Conservation (phyloP, 441 rosid species). For the Aleurites moluccanus region DNA sequence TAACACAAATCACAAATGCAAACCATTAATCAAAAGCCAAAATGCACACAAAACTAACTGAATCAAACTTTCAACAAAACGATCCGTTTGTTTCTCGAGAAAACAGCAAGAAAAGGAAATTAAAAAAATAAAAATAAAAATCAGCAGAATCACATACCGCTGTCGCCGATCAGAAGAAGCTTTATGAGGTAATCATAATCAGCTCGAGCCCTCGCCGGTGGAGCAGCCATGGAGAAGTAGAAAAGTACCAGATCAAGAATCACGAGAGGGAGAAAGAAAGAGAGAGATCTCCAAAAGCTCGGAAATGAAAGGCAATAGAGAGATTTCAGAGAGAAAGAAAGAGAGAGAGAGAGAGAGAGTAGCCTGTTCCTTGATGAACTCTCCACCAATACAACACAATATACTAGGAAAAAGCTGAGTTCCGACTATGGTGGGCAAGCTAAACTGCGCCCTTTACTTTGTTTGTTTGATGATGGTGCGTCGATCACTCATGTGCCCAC, state of each 20-base stretch:
- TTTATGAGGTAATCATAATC: conserved; percentile 44
- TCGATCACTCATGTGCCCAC: conserved; percentile 24
- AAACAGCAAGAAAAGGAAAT: neutral
- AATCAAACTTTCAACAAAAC: neutral
- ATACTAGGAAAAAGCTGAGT: conserved; percentile 10
- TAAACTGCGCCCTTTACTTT: conserved; percentile 37
- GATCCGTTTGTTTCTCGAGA: neutral
- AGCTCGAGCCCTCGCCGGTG: conserved; percentile 39
- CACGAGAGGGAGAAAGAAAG: neutral
- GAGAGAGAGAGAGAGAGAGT: too few species aligned
- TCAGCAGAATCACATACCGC: conserved; percentile 20
- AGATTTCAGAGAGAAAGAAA: conserved; percentile 26
- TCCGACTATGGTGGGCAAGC: conserved; percentile 33
- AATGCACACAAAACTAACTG: neutral
- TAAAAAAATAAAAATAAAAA: neutral
- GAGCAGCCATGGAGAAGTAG: conserved; percentile 35
- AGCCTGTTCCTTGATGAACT: neutral
- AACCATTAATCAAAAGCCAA: neutral
- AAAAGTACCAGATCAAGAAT: conserved; percentile 9
- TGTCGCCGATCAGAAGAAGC: conserved; percentile 40
- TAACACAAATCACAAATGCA: neutral
- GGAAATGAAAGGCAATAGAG: conserved; percentile 25
- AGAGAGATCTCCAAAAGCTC: conserved; percentile 18
- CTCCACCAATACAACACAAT: conserved; percentile 4
- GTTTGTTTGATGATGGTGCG: conserved; percentile 17